phyloP scores from a whole-genome alignment of 768 basidiomycete species.

The Termitomyces titanicus region DNA sequence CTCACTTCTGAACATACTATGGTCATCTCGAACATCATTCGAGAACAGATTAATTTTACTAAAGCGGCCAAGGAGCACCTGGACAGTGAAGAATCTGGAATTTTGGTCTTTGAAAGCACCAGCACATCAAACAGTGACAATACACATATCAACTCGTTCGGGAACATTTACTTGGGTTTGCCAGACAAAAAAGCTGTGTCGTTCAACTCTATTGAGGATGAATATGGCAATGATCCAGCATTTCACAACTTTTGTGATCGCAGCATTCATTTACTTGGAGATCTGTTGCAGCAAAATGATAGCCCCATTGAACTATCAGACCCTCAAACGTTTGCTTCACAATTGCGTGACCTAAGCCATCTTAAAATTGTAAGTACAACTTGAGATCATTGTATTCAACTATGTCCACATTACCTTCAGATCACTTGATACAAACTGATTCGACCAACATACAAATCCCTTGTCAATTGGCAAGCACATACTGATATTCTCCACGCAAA shows the following conservation, averaged over 20 bases:
- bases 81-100: neutral
- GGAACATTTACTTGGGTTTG: neutral
- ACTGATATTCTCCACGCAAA: neutral
- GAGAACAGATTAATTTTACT: neutral
- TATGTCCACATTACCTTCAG: neutral
- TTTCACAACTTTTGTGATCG: neutral
- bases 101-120: too few species aligned
- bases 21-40: neutral
- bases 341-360: neutral
- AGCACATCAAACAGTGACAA: too few species aligned
- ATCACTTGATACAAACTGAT: neutral
- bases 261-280: neutral
- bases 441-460: neutral
- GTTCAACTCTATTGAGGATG: neutral
- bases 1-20: neutral
- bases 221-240: neutral
- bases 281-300: neutral
- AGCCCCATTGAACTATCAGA: neutral
- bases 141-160: neutral
- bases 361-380: neutral
- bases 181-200: neutral
- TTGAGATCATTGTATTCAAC: neutral
- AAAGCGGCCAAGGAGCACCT: neutral
- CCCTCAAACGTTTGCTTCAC: neutral
- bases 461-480: conserved; percentile 1